Percentiles rank a stretch among this genome's conserved stretches.
Conservation (phyloP, 2,329 filamentous ascomycete genomes). For the Incumbomyces delicatus region DNA sequence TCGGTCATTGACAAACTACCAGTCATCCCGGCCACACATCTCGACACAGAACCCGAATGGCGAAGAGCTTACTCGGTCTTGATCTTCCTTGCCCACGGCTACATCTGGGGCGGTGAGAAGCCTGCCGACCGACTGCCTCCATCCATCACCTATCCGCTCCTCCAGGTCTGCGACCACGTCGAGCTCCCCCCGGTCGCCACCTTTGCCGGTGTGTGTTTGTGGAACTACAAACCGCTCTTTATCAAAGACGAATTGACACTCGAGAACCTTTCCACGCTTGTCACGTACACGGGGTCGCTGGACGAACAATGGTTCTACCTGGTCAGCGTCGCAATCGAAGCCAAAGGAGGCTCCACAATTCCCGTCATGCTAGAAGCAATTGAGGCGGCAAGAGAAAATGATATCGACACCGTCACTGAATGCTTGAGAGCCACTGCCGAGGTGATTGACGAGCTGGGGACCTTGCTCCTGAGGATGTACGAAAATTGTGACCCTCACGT, state of each 20-base stretch:
- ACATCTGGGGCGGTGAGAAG: slow-evolving; percentile 76
- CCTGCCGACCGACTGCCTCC: slow-evolving; percentile 68
- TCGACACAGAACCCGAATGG: slow-evolving; percentile 84
- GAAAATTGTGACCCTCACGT: slow-evolving; percentile 89
- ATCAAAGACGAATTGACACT: slow-evolving; percentile 71
- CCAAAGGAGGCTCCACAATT: slow-evolving; percentile 75
- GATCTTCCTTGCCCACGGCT: slow-evolving; percentile 70
- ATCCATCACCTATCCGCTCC: slow-evolving; percentile 71
- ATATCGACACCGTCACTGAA: slow-evolving; percentile 61
- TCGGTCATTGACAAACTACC: slow-evolving; percentile 71
- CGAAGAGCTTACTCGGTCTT: slow-evolving; percentile 73
- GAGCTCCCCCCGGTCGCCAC: slow-evolving; percentile 89
- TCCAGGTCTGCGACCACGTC: slow-evolving; percentile 64
- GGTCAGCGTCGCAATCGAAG: slow-evolving; percentile 90
- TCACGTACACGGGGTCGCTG: slow-evolving; percentile 84
- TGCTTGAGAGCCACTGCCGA: slow-evolving; percentile 78
- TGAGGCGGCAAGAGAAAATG: slow-evolving; percentile 60
- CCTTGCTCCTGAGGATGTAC: slow-evolving; percentile 77
- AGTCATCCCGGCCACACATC: slow-evolving; percentile 68
- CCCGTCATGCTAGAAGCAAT: slow-evolving; percentile 85
- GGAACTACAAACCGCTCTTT: slow-evolving; percentile 96
- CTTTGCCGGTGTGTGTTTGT: slow-evolving; percentile 82
- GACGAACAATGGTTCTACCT: slow-evolving; percentile 99
- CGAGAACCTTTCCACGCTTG: slow-evolving; percentile 77
- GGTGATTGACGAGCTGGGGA: slow-evolving; percentile 72